Percentiles rank a stretch among this genome's conserved stretches.
These are phyloP conservation scores for Lachancea fermentati DNA, from an alignment of 805 yeast species.

Conservation along the genomic window DNA sequence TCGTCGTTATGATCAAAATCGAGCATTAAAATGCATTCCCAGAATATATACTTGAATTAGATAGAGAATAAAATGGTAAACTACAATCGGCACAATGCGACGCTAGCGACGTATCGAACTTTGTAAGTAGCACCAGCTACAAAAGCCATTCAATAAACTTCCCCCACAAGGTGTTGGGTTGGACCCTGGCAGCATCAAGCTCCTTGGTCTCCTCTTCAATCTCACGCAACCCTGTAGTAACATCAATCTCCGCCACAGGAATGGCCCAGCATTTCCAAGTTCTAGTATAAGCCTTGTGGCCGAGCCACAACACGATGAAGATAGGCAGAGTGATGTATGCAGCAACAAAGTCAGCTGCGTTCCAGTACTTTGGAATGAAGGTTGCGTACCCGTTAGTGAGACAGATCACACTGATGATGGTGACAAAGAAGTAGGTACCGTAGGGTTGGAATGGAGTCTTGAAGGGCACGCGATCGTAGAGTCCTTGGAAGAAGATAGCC, in stretches of 20 bases:
- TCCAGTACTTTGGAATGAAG: slow-evolving; percentile 47
- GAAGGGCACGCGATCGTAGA: slow-evolving; percentile 54
- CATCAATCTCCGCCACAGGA: slow-evolving; percentile 55
- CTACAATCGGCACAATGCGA: no score
- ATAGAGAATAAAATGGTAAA: no score
- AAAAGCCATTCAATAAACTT: slow-evolving; percentile 21
- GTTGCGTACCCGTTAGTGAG: slow-evolving; percentile 71
- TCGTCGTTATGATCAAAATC: no score
- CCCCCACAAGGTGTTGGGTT: slow-evolving; percentile 17
- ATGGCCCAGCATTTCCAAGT: slow-evolving; percentile 40
- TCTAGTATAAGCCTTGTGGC: slow-evolving; percentile 47
- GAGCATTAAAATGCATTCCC: background rate
- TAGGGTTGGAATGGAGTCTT: slow-evolving; percentile 51
- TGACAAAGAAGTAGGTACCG: slow-evolving; percentile 50
- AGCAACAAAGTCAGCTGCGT: slow-evolving; percentile 56
- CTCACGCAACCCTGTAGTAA: slow-evolving; percentile 52
- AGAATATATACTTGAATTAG: background rate
- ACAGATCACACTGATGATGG: slow-evolving; percentile 46
- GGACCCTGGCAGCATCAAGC: slow-evolving; percentile 19
- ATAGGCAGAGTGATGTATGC: slow-evolving; percentile 57
- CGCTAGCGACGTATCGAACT: no score
- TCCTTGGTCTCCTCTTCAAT: slow-evolving; percentile 48
- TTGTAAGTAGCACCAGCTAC: no score
- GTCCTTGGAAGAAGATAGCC: slow-evolving; percentile 41
- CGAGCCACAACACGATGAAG: slow-evolving; percentile 45